Percentiles rank a stretch among this genome's conserved stretches.
These are phyloP conservation scores for Neophaeococcomyces mojaviensis DNA, from an alignment of 2,329 filamentous ascomycete species.

Conservation along the genomic window DNA sequence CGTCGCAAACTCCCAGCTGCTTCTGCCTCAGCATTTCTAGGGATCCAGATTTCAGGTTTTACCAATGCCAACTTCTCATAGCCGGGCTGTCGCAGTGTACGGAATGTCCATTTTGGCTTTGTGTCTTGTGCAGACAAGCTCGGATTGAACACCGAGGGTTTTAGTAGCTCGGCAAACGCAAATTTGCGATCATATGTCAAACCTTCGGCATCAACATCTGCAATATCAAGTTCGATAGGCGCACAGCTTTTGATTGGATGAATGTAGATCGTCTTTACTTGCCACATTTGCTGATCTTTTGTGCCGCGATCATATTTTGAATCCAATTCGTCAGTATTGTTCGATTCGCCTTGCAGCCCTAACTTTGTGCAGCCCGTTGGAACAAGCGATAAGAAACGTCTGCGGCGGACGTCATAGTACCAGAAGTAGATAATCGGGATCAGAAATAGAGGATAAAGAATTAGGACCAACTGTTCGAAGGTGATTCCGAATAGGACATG, in stretches of 20 bases:
- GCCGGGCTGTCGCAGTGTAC: conserved; percentile 36
- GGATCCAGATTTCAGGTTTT: conserved; percentile 54
- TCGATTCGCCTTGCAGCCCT: conserved; percentile 42
- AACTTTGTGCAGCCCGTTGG: conserved; percentile 45
- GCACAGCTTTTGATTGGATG: conserved; percentile 79
- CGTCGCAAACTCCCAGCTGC: conserved; percentile 32
- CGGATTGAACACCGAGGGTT: conserved; percentile 20
- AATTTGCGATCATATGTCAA: conserved; percentile 76
- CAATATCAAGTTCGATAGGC: conserved; percentile 63
- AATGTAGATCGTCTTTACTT: conserved; percentile 63
- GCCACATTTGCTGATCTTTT: conserved; percentile 33
- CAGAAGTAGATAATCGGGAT: not conserved
- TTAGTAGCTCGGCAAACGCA: conserved; percentile 63
- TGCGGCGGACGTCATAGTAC: not conserved
- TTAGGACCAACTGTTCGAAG: not conserved
- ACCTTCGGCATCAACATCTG: conserved; percentile 59
- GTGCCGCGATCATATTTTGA: conserved; percentile 38
- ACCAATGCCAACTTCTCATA: conserved; percentile 63
- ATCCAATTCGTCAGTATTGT: conserved; percentile 51
- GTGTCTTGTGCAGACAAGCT: conserved; percentile 32
- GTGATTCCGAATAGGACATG: not conserved
- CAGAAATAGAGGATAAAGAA: not conserved
- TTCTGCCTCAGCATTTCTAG: conserved; percentile 22
- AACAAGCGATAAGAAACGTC: not conserved
- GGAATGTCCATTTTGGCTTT: conserved; percentile 37